These are phyloP conservation scores for Gautieria morchelliformis DNA, from an alignment of 768 basidiomycete genomes.

Conservation along the genomic window DNA sequence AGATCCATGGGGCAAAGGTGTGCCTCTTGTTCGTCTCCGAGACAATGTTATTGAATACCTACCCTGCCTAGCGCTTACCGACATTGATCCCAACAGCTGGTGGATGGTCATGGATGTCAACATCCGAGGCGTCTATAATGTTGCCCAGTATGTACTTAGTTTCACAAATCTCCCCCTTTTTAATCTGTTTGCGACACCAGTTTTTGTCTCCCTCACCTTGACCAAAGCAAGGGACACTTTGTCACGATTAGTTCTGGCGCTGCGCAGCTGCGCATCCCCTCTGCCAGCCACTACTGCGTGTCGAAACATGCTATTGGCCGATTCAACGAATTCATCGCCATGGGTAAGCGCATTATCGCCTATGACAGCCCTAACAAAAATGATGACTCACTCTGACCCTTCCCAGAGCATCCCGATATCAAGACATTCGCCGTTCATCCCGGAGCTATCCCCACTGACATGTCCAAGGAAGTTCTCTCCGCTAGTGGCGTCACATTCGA, in stretches of 20 bases:
- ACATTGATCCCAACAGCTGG: conserved; percentile 11
- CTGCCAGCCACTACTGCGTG: conserved; percentile 5
- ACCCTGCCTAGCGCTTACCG: neutral
- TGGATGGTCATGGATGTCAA: too few relatives aligned
- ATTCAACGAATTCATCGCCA: conserved; percentile 1
- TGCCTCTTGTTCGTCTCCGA: neutral
- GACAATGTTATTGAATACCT: too few relatives aligned
- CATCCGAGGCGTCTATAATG: too few relatives aligned
- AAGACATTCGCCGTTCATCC: conserved; percentile 8
- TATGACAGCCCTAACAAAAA: neutral
- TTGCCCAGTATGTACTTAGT: too few relatives aligned
- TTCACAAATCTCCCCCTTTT: too few relatives aligned
- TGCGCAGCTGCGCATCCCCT: neutral
- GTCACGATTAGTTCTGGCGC: too few relatives aligned
- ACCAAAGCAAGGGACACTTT: too few relatives aligned
- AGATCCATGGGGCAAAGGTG: neutral
- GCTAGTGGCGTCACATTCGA: conserved; percentile 9
- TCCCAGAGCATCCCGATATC: neutral
- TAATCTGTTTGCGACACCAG: too few relatives aligned
- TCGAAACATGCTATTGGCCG: conserved; percentile 8
- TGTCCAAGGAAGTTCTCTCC: conserved; percentile 2
- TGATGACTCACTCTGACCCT: neutral
- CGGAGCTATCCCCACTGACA: conserved; percentile 12
- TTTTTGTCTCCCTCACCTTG: too few relatives aligned
- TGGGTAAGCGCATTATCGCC: neutral